These are phyloP conservation scores for Candida maris DNA, from an alignment of 805 yeast genomes.

Conservation along the genomic window DNA sequence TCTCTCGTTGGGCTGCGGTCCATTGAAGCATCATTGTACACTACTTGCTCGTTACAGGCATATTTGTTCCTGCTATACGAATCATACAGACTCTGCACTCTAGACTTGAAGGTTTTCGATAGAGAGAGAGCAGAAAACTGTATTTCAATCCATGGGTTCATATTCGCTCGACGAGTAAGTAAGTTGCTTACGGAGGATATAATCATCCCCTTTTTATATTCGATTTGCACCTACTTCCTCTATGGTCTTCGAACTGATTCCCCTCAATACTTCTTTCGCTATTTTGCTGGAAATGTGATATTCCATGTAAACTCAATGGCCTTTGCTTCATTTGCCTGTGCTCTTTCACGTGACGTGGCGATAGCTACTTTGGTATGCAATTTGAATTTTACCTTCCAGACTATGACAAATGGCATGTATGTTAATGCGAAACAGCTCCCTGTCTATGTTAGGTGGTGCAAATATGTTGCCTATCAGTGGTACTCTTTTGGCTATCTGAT, in stretches of 20 bases:
- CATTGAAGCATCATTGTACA: conserved; percentile 47
- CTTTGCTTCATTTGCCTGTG: conserved; percentile 49
- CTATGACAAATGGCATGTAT: conserved; percentile 78
- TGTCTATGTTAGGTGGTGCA: conserved; percentile 82
- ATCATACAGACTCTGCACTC: conserved; percentile 51
- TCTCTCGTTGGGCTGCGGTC: conserved; percentile 66
- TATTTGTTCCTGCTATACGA: conserved; percentile 56
- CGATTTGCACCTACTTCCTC: conserved; percentile 70
- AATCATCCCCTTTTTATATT: conserved; percentile 54
- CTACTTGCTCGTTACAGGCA: conserved; percentile 50
- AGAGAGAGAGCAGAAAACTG: conserved; percentile 71
- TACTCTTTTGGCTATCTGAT: conserved; percentile 68
- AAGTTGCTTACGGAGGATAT: conserved; percentile 68
- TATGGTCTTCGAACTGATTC: conserved; percentile 55
- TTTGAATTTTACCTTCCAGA: conserved; percentile 63
- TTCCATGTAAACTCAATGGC: conserved; percentile 55
- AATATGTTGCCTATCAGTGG: conserved; percentile 73
- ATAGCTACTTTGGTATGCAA: conserved; percentile 60
- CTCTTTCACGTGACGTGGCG: conserved; percentile 58
- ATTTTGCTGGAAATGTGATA: conserved; percentile 55
- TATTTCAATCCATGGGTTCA: conserved; percentile 62
- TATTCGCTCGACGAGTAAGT: conserved; percentile 61
- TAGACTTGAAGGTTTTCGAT: conserved; percentile 53
- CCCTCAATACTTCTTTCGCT: conserved; percentile 54
- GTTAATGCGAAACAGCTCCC: conserved; percentile 73